phyloP scores from a whole-genome alignment of 1,284 basidiomycete genomes.

The Pisolithus thermaeus region DNA sequence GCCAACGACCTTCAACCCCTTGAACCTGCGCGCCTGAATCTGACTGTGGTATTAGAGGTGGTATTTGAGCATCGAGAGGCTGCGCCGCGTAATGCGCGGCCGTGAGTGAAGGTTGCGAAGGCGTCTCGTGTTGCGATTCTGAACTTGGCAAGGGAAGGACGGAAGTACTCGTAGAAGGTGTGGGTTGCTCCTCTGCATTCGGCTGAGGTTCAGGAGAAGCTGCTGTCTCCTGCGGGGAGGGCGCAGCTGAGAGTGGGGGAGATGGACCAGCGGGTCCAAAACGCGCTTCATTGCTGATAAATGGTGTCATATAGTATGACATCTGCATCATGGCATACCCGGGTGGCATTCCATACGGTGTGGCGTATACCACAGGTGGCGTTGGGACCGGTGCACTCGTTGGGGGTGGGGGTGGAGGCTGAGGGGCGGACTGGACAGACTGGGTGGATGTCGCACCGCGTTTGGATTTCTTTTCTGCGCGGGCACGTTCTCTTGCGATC shows the following conservation, averaged over 20 bases:
- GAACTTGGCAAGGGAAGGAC: constrained; percentile 5
- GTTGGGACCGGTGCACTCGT: constrained; percentile 4
- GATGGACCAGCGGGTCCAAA: constrained; percentile 33
- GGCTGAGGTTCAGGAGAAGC: constrained; percentile 7
- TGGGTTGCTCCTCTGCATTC: constrained; percentile 1
- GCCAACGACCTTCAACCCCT: background rate
- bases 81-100: constrained; percentile 2
- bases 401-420: constrained; percentile 4
- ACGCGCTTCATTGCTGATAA: constrained; percentile 18
- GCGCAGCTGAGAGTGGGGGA: constrained; percentile 36
- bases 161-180: constrained; percentile 11
- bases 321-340: constrained; percentile 1
- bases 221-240: constrained; percentile 26
- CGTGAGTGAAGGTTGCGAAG: constrained; percentile 3
- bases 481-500: constrained; percentile 34
- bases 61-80: constrained; percentile 3
- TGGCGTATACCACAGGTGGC: constrained; percentile 4
- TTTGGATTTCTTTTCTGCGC: constrained; percentile 26
- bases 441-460: constrained; percentile 2
- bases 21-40: constrained; percentile 4
- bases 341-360: constrained; percentile 1
- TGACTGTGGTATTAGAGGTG: constrained; percentile 11
- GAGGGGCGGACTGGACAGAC: background rate
- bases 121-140: constrained; percentile 7
- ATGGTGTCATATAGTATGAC: constrained; percentile 17